Percentiles rank a stretch among this genome's conserved stretches.
These are phyloP conservation scores for Clathrospora elynae DNA, from an alignment of 2,329 filamentous ascomycete species.

Conservation along the genomic window DNA sequence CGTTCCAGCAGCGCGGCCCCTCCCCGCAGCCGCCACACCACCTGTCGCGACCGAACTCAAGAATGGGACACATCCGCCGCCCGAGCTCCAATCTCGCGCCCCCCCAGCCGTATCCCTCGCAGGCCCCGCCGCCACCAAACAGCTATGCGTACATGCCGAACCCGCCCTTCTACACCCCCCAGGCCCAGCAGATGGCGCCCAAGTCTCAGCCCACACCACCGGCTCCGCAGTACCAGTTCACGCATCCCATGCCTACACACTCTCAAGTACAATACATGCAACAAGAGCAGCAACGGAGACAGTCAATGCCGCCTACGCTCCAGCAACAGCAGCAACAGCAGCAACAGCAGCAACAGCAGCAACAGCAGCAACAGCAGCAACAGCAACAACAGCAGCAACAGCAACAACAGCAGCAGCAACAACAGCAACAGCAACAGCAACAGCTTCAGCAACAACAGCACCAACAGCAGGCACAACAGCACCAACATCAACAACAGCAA, in stretches of 20 bases:
- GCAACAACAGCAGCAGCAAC: constrained; percentile 73
- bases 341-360: constrained; percentile 66
- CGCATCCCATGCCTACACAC: constrained; percentile 52
- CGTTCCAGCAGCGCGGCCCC: constrained; percentile 72
- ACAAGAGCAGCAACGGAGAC: constrained; percentile 75
- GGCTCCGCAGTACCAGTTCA: constrained; percentile 53
- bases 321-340: constrained; percentile 60
- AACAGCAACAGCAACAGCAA: constrained; percentile 72
- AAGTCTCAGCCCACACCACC: constrained; percentile 46
- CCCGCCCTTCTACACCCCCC: constrained; percentile 81
- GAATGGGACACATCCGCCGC: constrained; percentile 73
- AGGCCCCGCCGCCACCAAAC: constrained; percentile 65
- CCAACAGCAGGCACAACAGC: constrained; percentile 48
- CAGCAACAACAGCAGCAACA: constrained; percentile 47
- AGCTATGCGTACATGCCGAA: constrained; percentile 86
- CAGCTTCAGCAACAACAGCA: constrained; percentile 56
- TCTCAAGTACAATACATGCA: constrained; percentile 69
- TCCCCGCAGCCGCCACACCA: constrained; percentile 77
- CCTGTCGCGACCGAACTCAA: constrained; percentile 76
- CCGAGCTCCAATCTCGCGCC: constrained; percentile 74
- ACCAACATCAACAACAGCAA: constrained; percentile 51
- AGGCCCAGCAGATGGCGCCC: constrained; percentile 56
- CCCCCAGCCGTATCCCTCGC: constrained; percentile 65
- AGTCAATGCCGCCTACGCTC: constrained; percentile 74
- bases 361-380: constrained; percentile 52